Conservation (phyloP, 495 filamentous ascomycete genomes). For the Xylaria curta region DNA sequence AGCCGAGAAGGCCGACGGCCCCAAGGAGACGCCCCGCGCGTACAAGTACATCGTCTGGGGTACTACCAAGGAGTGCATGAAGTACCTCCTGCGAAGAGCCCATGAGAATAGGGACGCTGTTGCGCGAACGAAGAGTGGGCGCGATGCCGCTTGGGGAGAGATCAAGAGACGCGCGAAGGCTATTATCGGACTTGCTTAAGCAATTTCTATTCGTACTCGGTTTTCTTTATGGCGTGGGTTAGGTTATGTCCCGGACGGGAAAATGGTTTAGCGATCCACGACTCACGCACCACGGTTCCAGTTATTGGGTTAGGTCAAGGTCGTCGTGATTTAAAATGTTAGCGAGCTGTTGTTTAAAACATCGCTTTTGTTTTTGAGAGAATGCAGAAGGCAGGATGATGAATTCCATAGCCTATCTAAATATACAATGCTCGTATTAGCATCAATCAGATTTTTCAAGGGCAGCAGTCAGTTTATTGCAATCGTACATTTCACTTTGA, state of each 20-base stretch:
- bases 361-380: background rate
- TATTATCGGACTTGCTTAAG: constrained; percentile 48
- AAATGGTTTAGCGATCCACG: background rate
- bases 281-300: constrained; percentile 7
- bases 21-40: constrained; percentile 55
- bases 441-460: background rate
- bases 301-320: background rate
- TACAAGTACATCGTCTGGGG: constrained; percentile 96
- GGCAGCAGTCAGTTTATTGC: background rate
- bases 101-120: constrained; percentile 93
- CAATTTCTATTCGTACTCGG: background rate
- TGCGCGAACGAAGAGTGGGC: constrained; percentile 73
- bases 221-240: background rate
- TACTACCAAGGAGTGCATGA: constrained; percentile 89
- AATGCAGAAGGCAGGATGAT: background rate
- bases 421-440: background rate
- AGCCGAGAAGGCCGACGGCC: constrained; percentile 18
- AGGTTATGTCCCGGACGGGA: background rate
- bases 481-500: background rate
- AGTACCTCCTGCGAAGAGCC: constrained; percentile 83
- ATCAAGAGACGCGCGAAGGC: constrained; percentile 65
- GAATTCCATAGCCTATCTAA: background rate
- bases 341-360: background rate
- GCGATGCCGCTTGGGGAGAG: constrained; percentile 76
- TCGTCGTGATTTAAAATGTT: background rate